A percentile compares a stretch with the other conserved stretches of the same genome.
Conservation (phyloP, 208 protist genomes). For the Crithidia mellificae region DNA sequence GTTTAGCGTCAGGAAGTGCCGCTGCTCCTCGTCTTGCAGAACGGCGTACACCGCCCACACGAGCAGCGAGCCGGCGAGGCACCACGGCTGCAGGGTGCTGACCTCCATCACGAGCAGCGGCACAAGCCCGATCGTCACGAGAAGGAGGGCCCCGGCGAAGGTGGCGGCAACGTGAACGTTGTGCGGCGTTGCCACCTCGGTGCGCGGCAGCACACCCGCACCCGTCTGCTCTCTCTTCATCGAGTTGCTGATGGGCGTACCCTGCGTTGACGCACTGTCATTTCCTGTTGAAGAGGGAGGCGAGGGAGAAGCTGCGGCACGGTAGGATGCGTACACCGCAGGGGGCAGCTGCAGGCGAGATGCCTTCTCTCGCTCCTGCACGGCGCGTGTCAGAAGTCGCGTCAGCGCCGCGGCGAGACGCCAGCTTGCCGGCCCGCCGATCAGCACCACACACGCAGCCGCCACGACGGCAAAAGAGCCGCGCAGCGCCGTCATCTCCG, state of each 20-base stretch:
- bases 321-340: background rate
- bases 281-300: too few relatives aligned
- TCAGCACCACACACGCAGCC: conserved; percentile 11
- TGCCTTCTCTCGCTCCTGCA: conserved; percentile 11
- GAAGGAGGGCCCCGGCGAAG: conserved; percentile 13
- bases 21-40: conserved; percentile 30
- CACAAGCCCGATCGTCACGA: conserved; percentile 27
- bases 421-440: conserved; percentile 19
- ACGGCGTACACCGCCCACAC: conserved; percentile 24
- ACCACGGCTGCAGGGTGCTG: conserved; percentile 38
- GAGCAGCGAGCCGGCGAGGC: conserved; percentile 24
- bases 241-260: too few relatives aligned
- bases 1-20: too few relatives aligned
- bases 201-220: conserved; percentile 1
- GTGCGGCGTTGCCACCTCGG: background rate
- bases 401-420: background rate
- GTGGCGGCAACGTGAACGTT: conserved; percentile 3
- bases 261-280: too few relatives aligned
- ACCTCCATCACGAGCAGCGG: conserved; percentile 53
- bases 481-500: background rate
- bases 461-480: background rate
- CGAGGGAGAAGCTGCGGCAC: background rate
- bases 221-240: too few relatives aligned
- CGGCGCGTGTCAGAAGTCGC: conserved; percentile 6
- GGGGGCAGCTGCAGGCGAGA: conserved; percentile 5